These are phyloP conservation scores for Saksenaea oblongispora DNA, from an alignment of 371 early-diverging fungal species.

Conservation along the genomic window DNA sequence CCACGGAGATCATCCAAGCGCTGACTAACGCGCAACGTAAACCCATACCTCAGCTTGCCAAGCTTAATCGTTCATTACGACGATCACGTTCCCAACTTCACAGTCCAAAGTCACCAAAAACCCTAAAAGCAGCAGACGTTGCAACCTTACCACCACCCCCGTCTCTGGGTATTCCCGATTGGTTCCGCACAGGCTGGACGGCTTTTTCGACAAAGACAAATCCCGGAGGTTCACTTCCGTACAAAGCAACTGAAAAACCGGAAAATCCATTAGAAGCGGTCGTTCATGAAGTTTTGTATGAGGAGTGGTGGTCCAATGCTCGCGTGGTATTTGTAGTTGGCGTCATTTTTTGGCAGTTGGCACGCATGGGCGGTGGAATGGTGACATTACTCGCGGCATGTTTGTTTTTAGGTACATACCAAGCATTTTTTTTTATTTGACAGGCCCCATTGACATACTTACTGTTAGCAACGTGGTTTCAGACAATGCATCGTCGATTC, in stretches of 20 bases:
- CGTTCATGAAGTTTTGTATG: slow-evolving; percentile 19
- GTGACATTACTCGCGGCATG: slow-evolving; percentile 48
- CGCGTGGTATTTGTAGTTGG: slow-evolving; percentile 38
- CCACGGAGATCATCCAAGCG: slow-evolving; percentile 24
- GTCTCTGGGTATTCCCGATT: slow-evolving; percentile 31
- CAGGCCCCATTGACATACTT: too few species aligned
- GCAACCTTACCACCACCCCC: neutral
- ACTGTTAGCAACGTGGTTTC: slow-evolving; percentile 72
- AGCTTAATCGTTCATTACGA: neutral
- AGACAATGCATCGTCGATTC: slow-evolving; percentile 66
- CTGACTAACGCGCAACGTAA: slow-evolving; percentile 38
- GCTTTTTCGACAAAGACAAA: slow-evolving; percentile 28
- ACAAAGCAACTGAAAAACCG: slow-evolving; percentile 26
- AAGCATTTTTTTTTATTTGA: slow-evolving; percentile 5
- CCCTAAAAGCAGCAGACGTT: slow-evolving; percentile 18
- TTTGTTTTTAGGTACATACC: slow-evolving; percentile 54
- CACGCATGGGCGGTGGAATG: slow-evolving; percentile 55
- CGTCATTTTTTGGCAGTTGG: slow-evolving; percentile 34
- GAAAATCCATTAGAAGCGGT: slow-evolving; percentile 22
- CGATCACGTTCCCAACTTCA: slow-evolving; percentile 2
- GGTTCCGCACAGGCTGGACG: slow-evolving; percentile 46
- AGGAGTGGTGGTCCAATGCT: slow-evolving; percentile 35
- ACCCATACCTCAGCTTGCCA: slow-evolving; percentile 19
- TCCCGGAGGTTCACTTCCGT: slow-evolving; percentile 32
- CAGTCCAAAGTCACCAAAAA: slow-evolving; percentile 10